Evolutionary conservation across 495 filamentous ascomycete species (phyloP), one percentile per base, ranked within the genome.

Genomic region (Cercophora sp.): DNA sequence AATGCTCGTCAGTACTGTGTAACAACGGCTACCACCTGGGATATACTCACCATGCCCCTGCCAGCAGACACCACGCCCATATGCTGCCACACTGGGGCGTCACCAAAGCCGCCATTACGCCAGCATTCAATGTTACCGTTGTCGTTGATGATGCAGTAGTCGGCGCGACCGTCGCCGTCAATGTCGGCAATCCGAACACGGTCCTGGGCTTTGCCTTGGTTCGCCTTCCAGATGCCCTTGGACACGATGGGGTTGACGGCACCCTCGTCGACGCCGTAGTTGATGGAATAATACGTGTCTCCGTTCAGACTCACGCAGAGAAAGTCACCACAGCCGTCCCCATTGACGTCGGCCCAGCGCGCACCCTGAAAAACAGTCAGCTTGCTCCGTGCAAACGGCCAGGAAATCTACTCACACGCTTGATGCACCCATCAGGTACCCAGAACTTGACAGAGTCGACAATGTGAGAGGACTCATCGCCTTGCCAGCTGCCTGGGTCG

Each of bases 21-120:
- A n/a, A n/a, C n/a, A n/a, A n/a, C n/a, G n/a, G n/a, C n/a, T n/a
- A n/a, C n/a, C 29, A 32, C 29, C 13, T 13, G 29, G 29, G 29
- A 8, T 13, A 6, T 32, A 13, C 13, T 32, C 29, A 59, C 60
- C 46, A 54, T 58, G 15, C 51, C 41, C 32, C 52, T 52, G 11
- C 39, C 44, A 23, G 34, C 54, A 50, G 64, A 64, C 23, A 48
- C 44, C 18, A 27, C 13, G 20, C 57, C 60, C 39, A 59, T 23
- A 6, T 11, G 20, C 31, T 67, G 65, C 66, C 67, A 65, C n/a
- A 31, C 54, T 20, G 49, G 50, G 8, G 36, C 51, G 27, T 56
- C 54, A 13, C 52, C 55, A 10, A 48, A 34, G 1, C 63, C 65
- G 15, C 67, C 66, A 34, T 71, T 71, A 3, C 66, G 37, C 48